phyloP scores from a whole-genome alignment of 345 rosid species.

The Zanthoxylum bungeanum region DNA sequence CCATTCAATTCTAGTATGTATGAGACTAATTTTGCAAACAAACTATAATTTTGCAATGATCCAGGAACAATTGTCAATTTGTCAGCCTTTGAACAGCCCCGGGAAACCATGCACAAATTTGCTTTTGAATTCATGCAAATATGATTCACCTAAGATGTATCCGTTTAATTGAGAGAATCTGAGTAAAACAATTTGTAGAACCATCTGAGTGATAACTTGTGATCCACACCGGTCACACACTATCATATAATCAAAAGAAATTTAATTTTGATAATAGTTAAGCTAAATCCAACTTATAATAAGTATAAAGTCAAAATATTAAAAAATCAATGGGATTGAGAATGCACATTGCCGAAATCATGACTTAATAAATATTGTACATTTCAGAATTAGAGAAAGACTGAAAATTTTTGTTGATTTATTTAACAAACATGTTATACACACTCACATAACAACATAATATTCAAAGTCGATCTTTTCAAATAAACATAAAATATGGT shows the following conservation, averaged over 20 bases:
- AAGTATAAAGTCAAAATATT: background rate
- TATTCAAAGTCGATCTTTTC: background rate
- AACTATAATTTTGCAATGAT: too few species aligned
- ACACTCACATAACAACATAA: background rate
- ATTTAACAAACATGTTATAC: constrained; percentile 1
- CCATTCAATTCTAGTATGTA: background rate
- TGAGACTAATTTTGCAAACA: too few species aligned
- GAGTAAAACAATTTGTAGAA: too few species aligned
- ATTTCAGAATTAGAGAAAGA: background rate
- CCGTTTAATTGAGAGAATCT: background rate
- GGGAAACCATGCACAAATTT: background rate
- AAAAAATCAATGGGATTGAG: background rate
- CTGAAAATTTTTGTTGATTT: background rate
- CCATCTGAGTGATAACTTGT: too few species aligned
- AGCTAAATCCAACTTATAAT: background rate
- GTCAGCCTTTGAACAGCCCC: background rate
- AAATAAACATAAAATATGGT: background rate
- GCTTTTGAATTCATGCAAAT: background rate
- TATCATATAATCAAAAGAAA: background rate
- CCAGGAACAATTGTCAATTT: too few species aligned
- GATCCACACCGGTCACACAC: background rate
- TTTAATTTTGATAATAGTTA: background rate
- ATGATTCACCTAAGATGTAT: background rate
- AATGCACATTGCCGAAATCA: background rate
- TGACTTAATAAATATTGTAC: background rate